Percentiles rank a stretch among this genome's conserved stretches.
Evolutionary conservation across 2,329 filamentous ascomycete genomes (phyloP).

Genomic region (Emmonsiellopsis sp.): DNA sequence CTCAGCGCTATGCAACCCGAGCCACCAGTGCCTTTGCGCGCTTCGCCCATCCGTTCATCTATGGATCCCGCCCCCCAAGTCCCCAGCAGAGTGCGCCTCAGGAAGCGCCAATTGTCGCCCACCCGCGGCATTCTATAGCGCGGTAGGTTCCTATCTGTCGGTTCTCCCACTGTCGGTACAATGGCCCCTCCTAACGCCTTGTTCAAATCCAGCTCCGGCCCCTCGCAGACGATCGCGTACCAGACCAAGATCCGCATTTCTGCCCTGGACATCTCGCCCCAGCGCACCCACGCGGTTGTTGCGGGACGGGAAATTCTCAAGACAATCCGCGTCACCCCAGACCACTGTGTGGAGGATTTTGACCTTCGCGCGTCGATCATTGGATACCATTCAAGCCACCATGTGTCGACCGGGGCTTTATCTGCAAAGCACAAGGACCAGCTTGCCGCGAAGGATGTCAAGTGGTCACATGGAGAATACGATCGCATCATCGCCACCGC

Average conservation of each 20-base stretch:
- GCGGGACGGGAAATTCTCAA: constrained; percentile 59
- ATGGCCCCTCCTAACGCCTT: not conserved
- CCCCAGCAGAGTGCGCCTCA: constrained; percentile 35
- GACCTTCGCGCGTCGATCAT: constrained; percentile 55
- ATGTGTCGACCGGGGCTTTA: constrained; percentile 32
- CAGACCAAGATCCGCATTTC: constrained; percentile 56
- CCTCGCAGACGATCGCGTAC: constrained; percentile 50
- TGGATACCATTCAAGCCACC: constrained; percentile 46
- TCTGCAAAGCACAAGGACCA: constrained; percentile 48
- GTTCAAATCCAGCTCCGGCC: constrained; percentile 31
- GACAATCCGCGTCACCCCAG: constrained; percentile 51
- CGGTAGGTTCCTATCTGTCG: constrained; percentile 22
- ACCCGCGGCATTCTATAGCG: constrained; percentile 29
- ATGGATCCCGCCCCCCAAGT: constrained; percentile 46
- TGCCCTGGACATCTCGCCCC: constrained; percentile 55
- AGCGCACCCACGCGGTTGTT: constrained; percentile 54
- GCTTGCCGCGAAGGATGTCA: constrained; percentile 56
- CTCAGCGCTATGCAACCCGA: constrained; percentile 34
- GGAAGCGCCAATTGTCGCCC: constrained; percentile 20
- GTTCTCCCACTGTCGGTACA: too few species aligned
- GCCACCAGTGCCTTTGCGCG: constrained; percentile 41
- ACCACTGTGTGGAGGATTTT: constrained; percentile 51
- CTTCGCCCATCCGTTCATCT: constrained; percentile 47
- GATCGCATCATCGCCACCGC: constrained; percentile 55
- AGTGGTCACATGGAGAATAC: constrained; percentile 57